These are phyloP conservation scores for Gamarada debralockiae DNA, from an alignment of 495 filamentous ascomycete genomes.

Conservation along the genomic window DNA sequence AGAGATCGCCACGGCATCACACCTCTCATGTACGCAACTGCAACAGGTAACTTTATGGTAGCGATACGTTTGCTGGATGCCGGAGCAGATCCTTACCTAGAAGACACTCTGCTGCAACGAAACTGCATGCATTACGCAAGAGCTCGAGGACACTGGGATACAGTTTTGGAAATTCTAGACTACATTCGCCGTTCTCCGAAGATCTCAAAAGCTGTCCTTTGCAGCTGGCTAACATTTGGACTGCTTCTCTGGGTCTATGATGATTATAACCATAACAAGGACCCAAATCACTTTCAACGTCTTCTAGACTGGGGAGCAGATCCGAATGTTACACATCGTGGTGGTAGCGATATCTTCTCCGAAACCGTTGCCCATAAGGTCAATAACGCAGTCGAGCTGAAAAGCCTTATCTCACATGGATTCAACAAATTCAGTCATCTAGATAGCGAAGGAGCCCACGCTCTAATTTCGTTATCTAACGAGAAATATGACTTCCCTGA, in stretches of 20 bases:
- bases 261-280: not conserved
- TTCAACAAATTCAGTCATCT: not conserved
- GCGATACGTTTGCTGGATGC: not conserved
- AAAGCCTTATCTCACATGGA: not conserved
- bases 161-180: not conserved
- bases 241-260: not conserved
- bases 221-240: not conserved
- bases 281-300: not conserved
- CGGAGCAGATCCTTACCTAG: not conserved
- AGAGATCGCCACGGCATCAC: constrained; percentile 10
- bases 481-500: not conserved
- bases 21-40: constrained; percentile 12
- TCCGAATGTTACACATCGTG: not conserved
- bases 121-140: not conserved
- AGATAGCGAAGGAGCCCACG: not conserved
- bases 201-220: not conserved
- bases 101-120: not conserved
- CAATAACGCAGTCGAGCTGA: not conserved
- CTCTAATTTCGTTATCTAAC: too few relatives aligned
- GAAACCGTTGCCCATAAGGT: not conserved
- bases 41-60: not conserved
- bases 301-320: constrained; percentile 2
- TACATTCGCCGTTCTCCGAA: not conserved
- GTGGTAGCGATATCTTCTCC: not conserved
- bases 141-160: not conserved